Evolutionary conservation across 805 yeast species (phyloP), one percentile per base, ranked within the genome.

Genomic region (Grigorovia humatica): DNA sequence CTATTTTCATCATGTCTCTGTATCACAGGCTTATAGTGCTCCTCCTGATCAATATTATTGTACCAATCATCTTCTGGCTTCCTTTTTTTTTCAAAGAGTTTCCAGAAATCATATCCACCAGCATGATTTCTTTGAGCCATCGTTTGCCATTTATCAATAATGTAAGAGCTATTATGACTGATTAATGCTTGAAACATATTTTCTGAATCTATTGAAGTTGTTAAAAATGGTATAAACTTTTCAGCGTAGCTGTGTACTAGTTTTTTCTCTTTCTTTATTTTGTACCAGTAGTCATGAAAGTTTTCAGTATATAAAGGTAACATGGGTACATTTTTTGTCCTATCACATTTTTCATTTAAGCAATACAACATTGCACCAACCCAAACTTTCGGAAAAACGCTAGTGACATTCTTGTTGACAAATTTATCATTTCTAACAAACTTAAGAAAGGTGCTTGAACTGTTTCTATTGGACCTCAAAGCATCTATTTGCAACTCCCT

Each of bases 311-410:
- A 61, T 40, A 84, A 62, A 0, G 89, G 88, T 40, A 71, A 57
- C 2, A 82, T 53, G 0, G 88, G 85, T 4, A 53, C 60, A 4
- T 78, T 62, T 8, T 62, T 57, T 0, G 65, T 52, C 1, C 60
- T 44, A 43, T 67, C 69, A 57, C 83, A 79, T 13, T 51, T 3
- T 7, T 51, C 9, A 43, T 54, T 47, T 23, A 73, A 66, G 58
- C 85, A 80, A 51, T 73, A 73, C 62, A 74, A 85, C 1, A 84
- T 57, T 0, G 81, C 88, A 6, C 90, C 91, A 2, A 85, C 77
- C 67, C 78, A 77, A 0, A 80, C 74, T 18, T 73, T 69, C 0
- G 88, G 87, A 15, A 78, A 67, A 58, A 72, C 81, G 7, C 80
- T 59, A 1, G 76, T 71, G 11, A 74, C 48, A 30, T 72, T 64